Evolutionary conservation across 805 yeast species (phyloP).

Genomic region (Ogataea philodendri): DNA sequence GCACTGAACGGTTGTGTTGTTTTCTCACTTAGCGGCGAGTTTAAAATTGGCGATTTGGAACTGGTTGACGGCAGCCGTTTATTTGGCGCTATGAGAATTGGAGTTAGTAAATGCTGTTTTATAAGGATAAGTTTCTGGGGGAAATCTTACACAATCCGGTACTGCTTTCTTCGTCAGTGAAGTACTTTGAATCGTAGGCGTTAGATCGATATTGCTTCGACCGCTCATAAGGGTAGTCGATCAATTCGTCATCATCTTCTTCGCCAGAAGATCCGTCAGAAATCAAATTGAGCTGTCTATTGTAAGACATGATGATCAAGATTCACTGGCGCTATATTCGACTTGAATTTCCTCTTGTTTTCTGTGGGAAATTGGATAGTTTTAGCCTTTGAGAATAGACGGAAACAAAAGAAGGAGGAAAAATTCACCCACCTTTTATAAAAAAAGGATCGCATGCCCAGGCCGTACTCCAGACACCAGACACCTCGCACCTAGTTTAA

Average conservation of each 20-base stretch:
- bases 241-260: constrained; percentile 15
- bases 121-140: neutral
- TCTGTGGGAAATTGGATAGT: constrained; percentile 2
- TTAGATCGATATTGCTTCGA: constrained; percentile 5
- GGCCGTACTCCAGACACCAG: no score
- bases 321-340: neutral
- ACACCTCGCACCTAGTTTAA: neutral
- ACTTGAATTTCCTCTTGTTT: no score
- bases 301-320: constrained; percentile 18
- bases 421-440: constrained; percentile 1
- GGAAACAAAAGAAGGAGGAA: constrained; percentile 12
- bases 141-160: constrained; percentile 18
- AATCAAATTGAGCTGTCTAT: constrained; percentile 21
- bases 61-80: constrained; percentile 12
- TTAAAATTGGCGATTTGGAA: constrained; percentile 20
- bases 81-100: constrained; percentile 22
- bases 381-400: constrained; percentile 1
- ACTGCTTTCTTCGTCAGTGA: constrained; percentile 13
- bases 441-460: constrained; percentile 2
- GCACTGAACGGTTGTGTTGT: constrained; percentile 39
- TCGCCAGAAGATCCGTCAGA: constrained; percentile 22
- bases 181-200: constrained; percentile 6
- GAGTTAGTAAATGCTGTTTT: constrained; percentile 9
- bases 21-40: constrained; percentile 31
- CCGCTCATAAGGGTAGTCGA: constrained; percentile 5